A percentile compares a stretch with the other conserved stretches of the same genome.
These are phyloP conservation scores for Dianthus caryophyllus DNA, from an alignment of 148 eudicot species.

Conservation along the genomic window DNA sequence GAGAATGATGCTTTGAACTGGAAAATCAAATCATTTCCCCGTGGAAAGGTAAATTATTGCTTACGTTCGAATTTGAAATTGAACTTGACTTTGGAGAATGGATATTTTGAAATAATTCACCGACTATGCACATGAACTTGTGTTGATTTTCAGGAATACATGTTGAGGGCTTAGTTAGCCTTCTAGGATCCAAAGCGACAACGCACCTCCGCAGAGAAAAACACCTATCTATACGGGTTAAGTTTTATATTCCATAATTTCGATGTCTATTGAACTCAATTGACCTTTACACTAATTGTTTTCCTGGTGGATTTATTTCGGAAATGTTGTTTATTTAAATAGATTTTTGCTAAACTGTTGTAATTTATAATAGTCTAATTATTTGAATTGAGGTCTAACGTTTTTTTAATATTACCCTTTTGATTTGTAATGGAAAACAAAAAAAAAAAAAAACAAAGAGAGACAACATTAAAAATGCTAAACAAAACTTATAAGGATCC, in stretches of 20 bases:
- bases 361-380: no score
- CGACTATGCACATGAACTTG: neutral
- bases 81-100: neutral
- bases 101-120: neutral
- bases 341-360: no score
- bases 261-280: no score
- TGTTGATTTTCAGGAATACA: slow-evolving; percentile 55
- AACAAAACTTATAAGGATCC: no score
- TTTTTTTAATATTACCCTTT: no score
- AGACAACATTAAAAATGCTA: no score
- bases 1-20: slow-evolving; percentile 84
- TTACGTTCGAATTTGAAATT: neutral
- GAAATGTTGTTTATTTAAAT: no score
- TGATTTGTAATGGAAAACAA: no score
- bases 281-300: no score
- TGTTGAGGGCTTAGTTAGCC: slow-evolving; percentile 84
- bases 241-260: slow-evolving; percentile 95
- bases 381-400: no score
- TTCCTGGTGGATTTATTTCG: no score
- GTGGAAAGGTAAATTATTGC: slow-evolving; percentile 66
- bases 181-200: slow-evolving; percentile 76
- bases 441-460: no score
- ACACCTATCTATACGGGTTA: slow-evolving; percentile 92
- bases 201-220: slow-evolving; percentile 70
- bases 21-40: slow-evolving; percentile 97